Percentiles rank a stretch among this genome's conserved stretches.
Evolutionary conservation across 768 basidiomycete genomes (phyloP).

Genomic region (Goffeauzyma gilvescens): DNA sequence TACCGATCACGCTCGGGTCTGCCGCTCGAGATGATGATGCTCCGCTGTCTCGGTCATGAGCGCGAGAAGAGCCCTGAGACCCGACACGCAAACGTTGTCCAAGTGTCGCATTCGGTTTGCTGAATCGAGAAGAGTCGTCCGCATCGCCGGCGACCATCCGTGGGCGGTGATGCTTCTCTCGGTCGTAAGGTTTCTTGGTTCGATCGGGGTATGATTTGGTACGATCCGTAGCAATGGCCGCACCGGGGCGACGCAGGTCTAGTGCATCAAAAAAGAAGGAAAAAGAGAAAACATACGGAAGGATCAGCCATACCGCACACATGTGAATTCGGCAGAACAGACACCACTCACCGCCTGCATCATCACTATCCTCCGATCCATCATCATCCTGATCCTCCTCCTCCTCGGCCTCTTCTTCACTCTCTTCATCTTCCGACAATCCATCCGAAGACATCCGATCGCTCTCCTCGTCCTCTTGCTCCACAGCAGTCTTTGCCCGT

Average conservation of each 20-base stretch:
- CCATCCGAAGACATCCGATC: conserved; percentile 37
- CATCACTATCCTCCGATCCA: conserved; percentile 15
- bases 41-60: not conserved
- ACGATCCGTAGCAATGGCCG: too few species aligned
- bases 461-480: conserved; percentile 75
- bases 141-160: conserved; percentile 9
- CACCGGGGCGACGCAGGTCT: too few species aligned
- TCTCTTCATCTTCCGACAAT: conserved; percentile 17
- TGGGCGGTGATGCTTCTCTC: too few species aligned
- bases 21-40: too few species aligned
- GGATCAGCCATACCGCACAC: too few species aligned
- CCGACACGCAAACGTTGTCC: conserved; percentile 19
- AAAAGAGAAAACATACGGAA: too few species aligned
- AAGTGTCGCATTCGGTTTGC: conserved; percentile 15
- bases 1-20: conserved; percentile 17
- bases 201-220: too few species aligned
- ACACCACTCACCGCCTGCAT: conserved; percentile 12
- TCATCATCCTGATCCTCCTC: conserved; percentile 12
- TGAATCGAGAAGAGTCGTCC: not conserved
- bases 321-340: too few species aligned
- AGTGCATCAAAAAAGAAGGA: too few species aligned
- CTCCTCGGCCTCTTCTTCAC: conserved; percentile 15
- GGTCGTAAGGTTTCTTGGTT: not conserved
- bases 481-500: conserved; percentile 55
- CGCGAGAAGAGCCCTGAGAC: not conserved